phyloP scores from a whole-genome alignment of 768 basidiomycete species.

The Boletus huronensis region DNA sequence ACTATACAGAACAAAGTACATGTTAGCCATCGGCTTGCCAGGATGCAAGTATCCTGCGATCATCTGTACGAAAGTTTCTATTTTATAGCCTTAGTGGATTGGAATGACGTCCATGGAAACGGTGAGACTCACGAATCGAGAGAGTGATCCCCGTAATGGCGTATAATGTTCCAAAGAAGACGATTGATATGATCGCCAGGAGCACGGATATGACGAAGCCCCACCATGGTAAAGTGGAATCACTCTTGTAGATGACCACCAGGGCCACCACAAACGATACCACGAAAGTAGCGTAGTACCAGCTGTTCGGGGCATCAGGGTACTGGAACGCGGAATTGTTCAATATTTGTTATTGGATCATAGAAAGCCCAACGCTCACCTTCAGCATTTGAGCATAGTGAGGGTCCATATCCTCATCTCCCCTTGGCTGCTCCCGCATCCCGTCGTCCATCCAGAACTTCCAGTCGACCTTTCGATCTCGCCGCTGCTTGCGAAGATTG shows the following conservation, averaged over 20 bases:
- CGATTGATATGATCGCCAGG: conserved; percentile 45
- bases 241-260: conserved; percentile 50
- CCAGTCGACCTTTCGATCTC: conserved; percentile 33
- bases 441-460: conserved; percentile 34
- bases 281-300: conserved; percentile 30
- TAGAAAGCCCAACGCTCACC: conserved; percentile 13
- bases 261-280: conserved; percentile 47
- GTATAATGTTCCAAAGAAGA: conserved; percentile 52
- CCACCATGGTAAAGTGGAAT: conserved; percentile 60
- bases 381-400: conserved; percentile 54
- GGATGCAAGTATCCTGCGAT: conserved; percentile 37
- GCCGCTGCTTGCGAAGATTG: conserved; percentile 24
- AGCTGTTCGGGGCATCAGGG: conserved; percentile 31
- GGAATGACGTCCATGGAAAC: neutral
- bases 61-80: conserved; percentile 34
- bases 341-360: conserved; percentile 10
- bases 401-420: conserved; percentile 44
- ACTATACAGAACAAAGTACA: conserved; percentile 44
- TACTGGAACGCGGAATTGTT: conserved; percentile 22
- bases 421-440: conserved; percentile 27
- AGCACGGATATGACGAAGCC: conserved; percentile 51
- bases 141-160: conserved; percentile 41
- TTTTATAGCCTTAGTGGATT: neutral
- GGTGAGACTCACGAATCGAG: conserved; percentile 18
- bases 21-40: conserved; percentile 41